phyloP scores from a whole-genome alignment of 805 yeast genomes.

The Saccharomycopsis fibuligera region DNA sequence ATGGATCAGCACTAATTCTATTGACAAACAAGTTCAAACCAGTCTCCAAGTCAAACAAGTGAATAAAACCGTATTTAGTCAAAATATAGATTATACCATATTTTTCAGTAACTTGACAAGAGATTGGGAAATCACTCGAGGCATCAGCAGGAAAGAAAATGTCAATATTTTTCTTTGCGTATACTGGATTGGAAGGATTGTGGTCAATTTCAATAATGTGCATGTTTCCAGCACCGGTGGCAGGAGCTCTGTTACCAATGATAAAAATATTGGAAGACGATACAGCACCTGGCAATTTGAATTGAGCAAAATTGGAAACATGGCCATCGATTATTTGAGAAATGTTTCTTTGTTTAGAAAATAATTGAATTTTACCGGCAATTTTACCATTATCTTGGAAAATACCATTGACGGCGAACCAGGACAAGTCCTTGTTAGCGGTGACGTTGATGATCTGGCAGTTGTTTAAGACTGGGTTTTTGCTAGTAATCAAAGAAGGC shows the following conservation, averaged over 20 bases:
- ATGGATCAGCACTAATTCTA: constrained; percentile 92
- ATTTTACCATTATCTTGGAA: constrained; percentile 90
- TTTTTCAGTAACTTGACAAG: constrained; percentile 76
- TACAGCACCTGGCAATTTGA: constrained; percentile 68
- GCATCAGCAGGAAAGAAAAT: constrained; percentile 97
- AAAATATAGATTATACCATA: constrained; percentile 84
- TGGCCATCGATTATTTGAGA: constrained; percentile 98
- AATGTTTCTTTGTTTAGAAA: constrained; percentile 78
- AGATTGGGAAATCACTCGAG: constrained; percentile 90
- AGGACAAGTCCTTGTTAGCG: constrained; percentile 69
- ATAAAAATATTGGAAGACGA: constrained; percentile 82
- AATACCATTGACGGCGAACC: constrained; percentile 96
- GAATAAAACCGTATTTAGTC: constrained; percentile 95
- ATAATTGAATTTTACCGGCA: constrained; percentile 94
- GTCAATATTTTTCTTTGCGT: constrained; percentile 84
- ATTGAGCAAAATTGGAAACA: constrained; percentile 80
- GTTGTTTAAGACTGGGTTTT: constrained; percentile 72
- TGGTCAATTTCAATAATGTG: constrained; percentile 97
- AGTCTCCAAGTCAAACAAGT: constrained; percentile 87
- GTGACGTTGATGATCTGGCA: constrained; percentile 89
- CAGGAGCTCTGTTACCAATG: constrained; percentile 83
- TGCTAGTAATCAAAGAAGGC: constrained; percentile 75
- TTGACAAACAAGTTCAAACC: constrained; percentile 91
- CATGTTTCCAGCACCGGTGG: constrained; percentile 69
- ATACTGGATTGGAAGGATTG: constrained; percentile 72